Evolutionary conservation across 2,329 filamentous ascomycete species (phyloP).

Genomic region (Didymella segeticola): DNA sequence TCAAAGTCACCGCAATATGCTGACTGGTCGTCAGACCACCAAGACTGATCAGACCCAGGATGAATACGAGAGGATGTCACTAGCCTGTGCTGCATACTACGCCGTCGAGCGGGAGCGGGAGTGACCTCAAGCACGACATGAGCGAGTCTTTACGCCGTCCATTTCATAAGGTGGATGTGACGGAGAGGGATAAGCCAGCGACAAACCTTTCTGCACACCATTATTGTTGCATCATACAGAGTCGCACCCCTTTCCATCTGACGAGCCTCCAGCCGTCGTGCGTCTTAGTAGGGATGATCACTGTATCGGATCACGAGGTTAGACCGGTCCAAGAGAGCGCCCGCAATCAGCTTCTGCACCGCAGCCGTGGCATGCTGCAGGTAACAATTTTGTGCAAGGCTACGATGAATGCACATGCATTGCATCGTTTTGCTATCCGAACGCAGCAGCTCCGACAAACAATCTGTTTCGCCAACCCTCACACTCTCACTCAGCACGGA

Average conservation of each 20-base stretch:
- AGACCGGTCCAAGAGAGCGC: not conserved
- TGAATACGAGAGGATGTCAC: slow-evolving; percentile 31
- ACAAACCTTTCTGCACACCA: not conserved
- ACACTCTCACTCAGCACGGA: slow-evolving; percentile 20
- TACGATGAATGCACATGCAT: not conserved
- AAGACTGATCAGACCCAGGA: slow-evolving; percentile 41
- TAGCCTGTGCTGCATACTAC: slow-evolving; percentile 30
- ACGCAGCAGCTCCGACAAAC: not conserved
- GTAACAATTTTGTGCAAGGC: not conserved
- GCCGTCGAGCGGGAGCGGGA: slow-evolving; percentile 44
- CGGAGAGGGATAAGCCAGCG: not conserved
- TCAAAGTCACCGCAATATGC: not conserved
- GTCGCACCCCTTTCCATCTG: not conserved
- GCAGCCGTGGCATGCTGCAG: not conserved
- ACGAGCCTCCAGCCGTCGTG: not conserved
- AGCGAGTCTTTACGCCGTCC: slow-evolving; percentile 8
- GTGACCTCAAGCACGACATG: slow-evolving; percentile 30
- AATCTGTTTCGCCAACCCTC: slow-evolving; percentile 1
- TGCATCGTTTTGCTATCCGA: not conserved
- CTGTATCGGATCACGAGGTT: not conserved
- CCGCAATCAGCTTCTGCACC: not conserved
- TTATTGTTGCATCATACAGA: not conserved
- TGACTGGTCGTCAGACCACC: slow-evolving; percentile 7
- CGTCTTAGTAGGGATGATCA: not conserved
- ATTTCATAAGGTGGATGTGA: not conserved